These are phyloP conservation scores for Stagonosporopsis vannaccii DNA, from an alignment of 2,329 filamentous ascomycete genomes.

Conservation along the genomic window DNA sequence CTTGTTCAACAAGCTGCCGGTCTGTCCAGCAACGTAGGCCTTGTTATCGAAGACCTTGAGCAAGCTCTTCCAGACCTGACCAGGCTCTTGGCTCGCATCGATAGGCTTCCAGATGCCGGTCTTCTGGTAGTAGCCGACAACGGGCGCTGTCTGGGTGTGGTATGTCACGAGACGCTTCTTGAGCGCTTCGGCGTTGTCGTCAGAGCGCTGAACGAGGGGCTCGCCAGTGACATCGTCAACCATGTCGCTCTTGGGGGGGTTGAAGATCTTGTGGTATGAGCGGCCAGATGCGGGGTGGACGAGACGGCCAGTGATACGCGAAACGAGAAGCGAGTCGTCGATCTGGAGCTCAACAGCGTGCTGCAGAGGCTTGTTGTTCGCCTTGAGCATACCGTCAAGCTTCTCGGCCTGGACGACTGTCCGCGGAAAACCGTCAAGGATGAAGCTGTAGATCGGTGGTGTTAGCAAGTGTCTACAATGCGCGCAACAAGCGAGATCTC, in stretches of 20 bases:
- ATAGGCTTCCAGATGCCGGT: constrained; percentile 96
- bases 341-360: constrained; percentile 97
- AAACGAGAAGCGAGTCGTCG: constrained; percentile 90
- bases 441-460: constrained; percentile 71
- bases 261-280: constrained; percentile 98
- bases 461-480: background rate
- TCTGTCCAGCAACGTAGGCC: constrained; percentile 47
- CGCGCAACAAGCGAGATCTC: background rate
- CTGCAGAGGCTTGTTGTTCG: constrained; percentile 82
- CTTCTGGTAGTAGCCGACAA: constrained; percentile 96
- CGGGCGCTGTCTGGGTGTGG: constrained; percentile 90
- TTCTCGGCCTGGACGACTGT: constrained; percentile 95
- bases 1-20: constrained; percentile 59
- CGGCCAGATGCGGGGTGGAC: constrained; percentile 95
- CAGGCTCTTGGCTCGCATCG: constrained; percentile 94
- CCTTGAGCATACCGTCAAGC: constrained; percentile 87
- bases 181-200: constrained; percentile 95
- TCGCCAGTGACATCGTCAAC: constrained; percentile 97
- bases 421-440: constrained; percentile 97
- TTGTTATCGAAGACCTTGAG: constrained; percentile 79
- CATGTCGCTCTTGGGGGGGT: constrained; percentile 93
- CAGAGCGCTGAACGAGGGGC: constrained; percentile 92
- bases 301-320: constrained; percentile 94
- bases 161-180: constrained; percentile 95
- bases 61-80: constrained; percentile 93